Evolutionary conservation across 495 filamentous ascomycete genomes (phyloP), one percentile per base, ranked within the genome.

Genomic region (Lichina pygmaea): DNA sequence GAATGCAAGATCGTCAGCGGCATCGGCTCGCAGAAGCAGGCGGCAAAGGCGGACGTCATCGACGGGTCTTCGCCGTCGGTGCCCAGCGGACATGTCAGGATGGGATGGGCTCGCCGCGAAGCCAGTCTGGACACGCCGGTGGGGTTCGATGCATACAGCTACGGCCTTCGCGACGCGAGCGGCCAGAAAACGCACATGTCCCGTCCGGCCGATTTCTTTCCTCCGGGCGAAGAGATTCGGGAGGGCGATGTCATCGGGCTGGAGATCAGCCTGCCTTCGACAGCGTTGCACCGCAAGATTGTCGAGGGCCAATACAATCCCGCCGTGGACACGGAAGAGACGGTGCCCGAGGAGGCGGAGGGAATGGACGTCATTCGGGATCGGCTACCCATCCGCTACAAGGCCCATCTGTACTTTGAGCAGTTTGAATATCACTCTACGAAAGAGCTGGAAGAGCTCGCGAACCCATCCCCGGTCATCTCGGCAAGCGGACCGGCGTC

Each of bases 221-320:
- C 78, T 0, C 62, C 72, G 37, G 72, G 74, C 34, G 75, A 84
- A 57, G 68, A 72, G 42, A 68, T 76, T 45, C 56, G 58, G 42
- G 83, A 89, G 58, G 89, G 86, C 34, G 91, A 99, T 57, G 79
- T 99, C 7, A 89, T 99, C 50, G 91, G 91, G 42, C 64, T 99
- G 48, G 80, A 93, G 52, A 91, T 99, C 50, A 78, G 75, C 44
- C 68, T 99, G 5, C 91, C 91, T 0, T 78, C 84, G 2, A 70
- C 93, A 44, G 65, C 71, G 3, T 59, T 91, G 2, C 91, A 99
- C 54, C 74, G 79, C 30, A 89, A 83, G 52, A 68, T 94, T n/a
- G 81, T 85, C 6, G 73, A 77, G 49, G 84, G 83, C 11, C 71
- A 73, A 43, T 93, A 85, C 58, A 86, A 94, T 52, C 83, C 81